Conservation (phyloP, 2,329 filamentous ascomycete species). For the Aspergillus sp. region DNA sequence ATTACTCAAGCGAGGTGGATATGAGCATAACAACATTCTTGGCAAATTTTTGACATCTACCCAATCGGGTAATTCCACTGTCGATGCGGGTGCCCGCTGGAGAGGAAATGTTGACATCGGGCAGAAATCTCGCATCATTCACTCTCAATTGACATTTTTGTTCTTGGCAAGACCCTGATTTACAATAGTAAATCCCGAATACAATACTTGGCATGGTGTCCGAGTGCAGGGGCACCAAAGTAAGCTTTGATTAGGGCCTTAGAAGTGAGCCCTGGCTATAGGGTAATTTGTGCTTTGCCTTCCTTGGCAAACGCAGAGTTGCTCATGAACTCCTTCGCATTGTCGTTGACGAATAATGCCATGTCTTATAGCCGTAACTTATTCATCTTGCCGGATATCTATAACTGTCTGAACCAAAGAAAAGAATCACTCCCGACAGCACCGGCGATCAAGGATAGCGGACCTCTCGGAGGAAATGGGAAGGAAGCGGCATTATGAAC, state of each 20-base stretch:
- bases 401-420: too few relatives aligned
- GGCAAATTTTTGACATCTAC: constrained; percentile 18
- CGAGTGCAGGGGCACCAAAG: background rate
- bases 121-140: constrained; percentile 10
- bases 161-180: background rate
- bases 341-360: too few relatives aligned
- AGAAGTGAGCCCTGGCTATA: too few relatives aligned
- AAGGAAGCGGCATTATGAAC: background rate
- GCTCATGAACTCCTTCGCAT: too few relatives aligned
- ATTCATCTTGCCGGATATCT: too few relatives aligned
- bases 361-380: too few relatives aligned
- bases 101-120: background rate
- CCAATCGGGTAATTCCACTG: constrained; percentile 7
- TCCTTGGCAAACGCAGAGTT: too few relatives aligned
- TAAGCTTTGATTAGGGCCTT: background rate
- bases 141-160: background rate
- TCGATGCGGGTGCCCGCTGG: constrained; percentile 8
- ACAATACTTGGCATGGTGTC: background rate
- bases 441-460: too few relatives aligned
- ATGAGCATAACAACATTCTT: constrained; percentile 18
- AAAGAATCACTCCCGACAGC: too few relatives aligned
- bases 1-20: constrained; percentile 1
- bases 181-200: background rate
- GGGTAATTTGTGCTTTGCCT: too few relatives aligned
- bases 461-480: too few relatives aligned